These are phyloP conservation scores for Paraleonurus japonicus DNA, from an alignment of 257 asterid genomes.

Conservation along the genomic window DNA sequence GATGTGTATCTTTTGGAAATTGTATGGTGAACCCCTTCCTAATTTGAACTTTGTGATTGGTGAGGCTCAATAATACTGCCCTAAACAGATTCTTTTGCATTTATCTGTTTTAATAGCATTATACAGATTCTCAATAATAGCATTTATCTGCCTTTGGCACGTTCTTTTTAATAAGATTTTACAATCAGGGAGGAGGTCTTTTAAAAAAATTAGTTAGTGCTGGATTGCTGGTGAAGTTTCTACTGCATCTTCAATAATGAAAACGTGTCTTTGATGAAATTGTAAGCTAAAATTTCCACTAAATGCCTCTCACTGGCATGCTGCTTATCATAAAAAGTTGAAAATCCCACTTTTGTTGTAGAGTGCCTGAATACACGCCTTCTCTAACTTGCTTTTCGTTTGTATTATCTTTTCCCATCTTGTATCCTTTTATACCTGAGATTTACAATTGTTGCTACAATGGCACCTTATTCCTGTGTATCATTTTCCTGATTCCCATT, in stretches of 20 bases:
- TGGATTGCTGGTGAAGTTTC: neutral
- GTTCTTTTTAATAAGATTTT: conserved; percentile 2
- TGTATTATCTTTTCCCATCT: neutral
- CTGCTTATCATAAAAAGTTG: neutral
- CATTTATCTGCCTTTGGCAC: neutral
- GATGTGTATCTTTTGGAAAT: neutral
- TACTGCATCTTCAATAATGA: neutral
- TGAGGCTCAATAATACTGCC: neutral
- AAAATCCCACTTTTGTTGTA: neutral
- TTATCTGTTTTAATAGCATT: neutral
- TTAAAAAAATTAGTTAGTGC: neutral
- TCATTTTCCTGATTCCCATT: neutral
- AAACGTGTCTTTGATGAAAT: neutral
- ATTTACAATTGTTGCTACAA: conserved; percentile 5
- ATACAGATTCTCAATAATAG: too few species aligned
- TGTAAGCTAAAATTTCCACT: neutral
- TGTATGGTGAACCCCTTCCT: neutral
- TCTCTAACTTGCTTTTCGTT: neutral
- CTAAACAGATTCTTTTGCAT: neutral
- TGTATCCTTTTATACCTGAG: neutral
- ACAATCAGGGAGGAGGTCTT: neutral
- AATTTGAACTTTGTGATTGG: neutral
- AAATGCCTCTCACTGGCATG: neutral
- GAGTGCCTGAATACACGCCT: neutral
- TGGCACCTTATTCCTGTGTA: neutral